Base-by-base conservation (phyloP, 1,284 basidiomycete species). In the Sphaerobolus stellatus region DNA sequence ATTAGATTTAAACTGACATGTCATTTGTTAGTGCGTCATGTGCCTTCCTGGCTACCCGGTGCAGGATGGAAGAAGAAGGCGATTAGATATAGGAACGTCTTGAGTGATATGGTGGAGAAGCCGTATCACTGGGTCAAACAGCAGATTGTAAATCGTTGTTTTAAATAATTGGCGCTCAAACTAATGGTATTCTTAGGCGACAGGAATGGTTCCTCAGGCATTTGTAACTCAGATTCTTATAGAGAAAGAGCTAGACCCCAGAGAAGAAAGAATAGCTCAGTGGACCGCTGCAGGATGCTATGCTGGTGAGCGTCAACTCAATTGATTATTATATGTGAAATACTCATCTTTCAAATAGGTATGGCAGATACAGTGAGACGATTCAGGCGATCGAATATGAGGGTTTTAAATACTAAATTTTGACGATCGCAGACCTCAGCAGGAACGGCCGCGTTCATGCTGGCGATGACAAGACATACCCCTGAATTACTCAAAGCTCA, bases 1-100 rank as follows among this genome's bases (percentile, higher is more conserved):
- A 24, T 22, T 38, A 38, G n/a, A 7, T 38, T 38, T n/a, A n/a
- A 7, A 38, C 36, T 38, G n/a, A 3, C 7, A n/a, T 3, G 22
- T 38, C 7, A 13, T 18, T 30, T 22, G 4, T n/a, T 5, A 69
- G 67, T 69, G 16, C 52, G 54, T 13, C 60, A 67, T 48, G 54
- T 68, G 11, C 68, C 68, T 5, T 51, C 59, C 1, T 69, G 68
- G 68, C 52, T 69, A 41, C 68, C 68, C 24, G 65, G 68, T 8
- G 61, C 63, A 18, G 60, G 61, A 2, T 68, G 65, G 60, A 62
- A 64, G 54, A 64, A 61, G 57, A 61, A 56, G 25, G 64, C 61
- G 5, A 53, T 40, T 5, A 55, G 48, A 7, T 66, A 61, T 61
- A 52, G 58, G 5, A 52, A 49, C 20, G 60, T 50, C 8, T 14